Base-by-base conservation (phyloP, 768 basidiomycete genomes). In the Crepidotus variabilis region DNA sequence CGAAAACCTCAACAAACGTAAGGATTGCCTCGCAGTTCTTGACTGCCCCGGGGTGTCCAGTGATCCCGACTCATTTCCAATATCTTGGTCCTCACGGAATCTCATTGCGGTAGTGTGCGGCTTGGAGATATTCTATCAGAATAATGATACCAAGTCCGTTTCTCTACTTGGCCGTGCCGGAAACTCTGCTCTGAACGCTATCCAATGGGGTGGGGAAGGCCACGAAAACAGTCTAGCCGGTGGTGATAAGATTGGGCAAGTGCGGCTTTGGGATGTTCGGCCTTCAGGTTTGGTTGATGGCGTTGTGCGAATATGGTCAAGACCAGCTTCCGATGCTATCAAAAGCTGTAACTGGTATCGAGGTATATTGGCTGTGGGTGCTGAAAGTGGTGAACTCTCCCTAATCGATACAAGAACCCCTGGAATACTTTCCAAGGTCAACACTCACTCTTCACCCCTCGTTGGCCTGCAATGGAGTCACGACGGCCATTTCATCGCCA, bases 401-500 rank as follows among this genome's bases (percentile, higher is more conserved):
- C 79, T 88, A 57, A 81, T 81, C 59, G 88, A 90, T 69, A 78
- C 86, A 0, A 74, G 89, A 22, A 72, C 79, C 18, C 59, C 61
- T 23, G 53, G 60, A 11, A 47, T 63, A 16, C 57, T 62, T 22
- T 67, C 85, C 58, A 83, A 82, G 10, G 45, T 62, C 22, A 85
- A 83, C 14, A 86, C 88, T 66, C 71, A 70, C 52, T 58, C 59
- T 18, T 52, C 51, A 16, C 52, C 59, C 33, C 86, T 94, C 32
- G 83, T 89, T 59, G 88, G 89, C 2, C 63, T 94, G 24, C 83
- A 84, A 46, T 95, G 91, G 91, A 81, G 87, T 52, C 61, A 73
- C 2, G 88, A 90, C 59, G 88, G 90, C 0, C 81, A 83, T 58
- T 78, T 89, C 51, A 75, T 97, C 14, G 94, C 94, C 0, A 91